Conservation (phyloP, 2,329 filamentous ascomycete species). For the Xylariaceae sp. region DNA sequence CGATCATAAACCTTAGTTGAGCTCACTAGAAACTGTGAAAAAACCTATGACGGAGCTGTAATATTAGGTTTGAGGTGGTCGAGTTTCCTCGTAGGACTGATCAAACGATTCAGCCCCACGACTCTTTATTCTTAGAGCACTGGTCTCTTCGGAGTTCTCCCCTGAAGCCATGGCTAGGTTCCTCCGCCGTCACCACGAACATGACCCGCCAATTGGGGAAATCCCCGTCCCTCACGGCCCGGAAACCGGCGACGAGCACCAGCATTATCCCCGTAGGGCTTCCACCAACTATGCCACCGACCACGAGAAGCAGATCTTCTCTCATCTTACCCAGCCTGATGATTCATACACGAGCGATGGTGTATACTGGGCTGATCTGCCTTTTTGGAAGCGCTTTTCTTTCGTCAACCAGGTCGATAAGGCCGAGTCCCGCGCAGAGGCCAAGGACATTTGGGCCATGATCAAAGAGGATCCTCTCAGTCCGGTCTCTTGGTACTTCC, state of each 20-base stretch:
- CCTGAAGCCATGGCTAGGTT: conserved; percentile 38
- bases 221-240: conserved; percentile 60
- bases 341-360: conserved; percentile 84
- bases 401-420: conserved; percentile 79
- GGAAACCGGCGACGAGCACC: conserved; percentile 51
- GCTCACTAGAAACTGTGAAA: too few species aligned
- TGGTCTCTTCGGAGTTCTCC: neutral
- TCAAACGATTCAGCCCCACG: neutral
- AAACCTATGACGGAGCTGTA: neutral
- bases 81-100: conserved; percentile 1
- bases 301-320: conserved; percentile 66
- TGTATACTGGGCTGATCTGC: conserved; percentile 91
- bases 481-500: conserved; percentile 83
- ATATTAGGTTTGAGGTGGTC: neutral
- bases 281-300: conserved; percentile 46
- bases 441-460: conserved; percentile 71
- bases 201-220: conserved; percentile 51
- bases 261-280: conserved; percentile 46
- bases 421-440: conserved; percentile 70
- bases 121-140: conserved; percentile 3
- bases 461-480: conserved; percentile 84
- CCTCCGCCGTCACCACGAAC: conserved; percentile 44
- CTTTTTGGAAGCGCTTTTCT: conserved; percentile 65
- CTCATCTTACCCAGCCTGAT: conserved; percentile 80
- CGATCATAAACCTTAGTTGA: neutral